These are phyloP conservation scores for Scutellaria minor DNA, from an alignment of 257 asterid genomes.

Conservation along the genomic window DNA sequence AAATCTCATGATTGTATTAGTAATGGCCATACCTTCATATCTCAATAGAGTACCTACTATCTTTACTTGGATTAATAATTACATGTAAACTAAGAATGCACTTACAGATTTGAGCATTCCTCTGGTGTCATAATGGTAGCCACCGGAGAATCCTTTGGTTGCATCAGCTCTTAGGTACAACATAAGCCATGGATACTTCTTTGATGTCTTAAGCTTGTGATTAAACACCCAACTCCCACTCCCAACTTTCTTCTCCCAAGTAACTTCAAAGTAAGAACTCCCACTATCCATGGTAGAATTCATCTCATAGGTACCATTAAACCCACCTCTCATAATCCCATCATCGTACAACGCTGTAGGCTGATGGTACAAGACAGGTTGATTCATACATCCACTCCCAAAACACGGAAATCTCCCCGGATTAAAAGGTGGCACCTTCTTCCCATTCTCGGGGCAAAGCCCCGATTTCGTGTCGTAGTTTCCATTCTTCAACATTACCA, in stretches of 20 bases:
- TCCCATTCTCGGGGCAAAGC: conserved; percentile 64
- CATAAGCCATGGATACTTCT: conserved; percentile 78
- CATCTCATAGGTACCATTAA: conserved; percentile 60
- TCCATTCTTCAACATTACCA: conserved; percentile 73
- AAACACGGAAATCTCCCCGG: conserved; percentile 71
- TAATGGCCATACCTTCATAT: no score
- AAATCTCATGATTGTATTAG: no score
- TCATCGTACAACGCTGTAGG: conserved; percentile 41
- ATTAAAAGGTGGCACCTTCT: conserved; percentile 51
- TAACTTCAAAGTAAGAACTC: conserved; percentile 56
- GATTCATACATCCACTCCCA: conserved; percentile 75
- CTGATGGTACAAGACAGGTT: conserved; percentile 50
- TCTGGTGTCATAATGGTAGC: conserved; percentile 75
- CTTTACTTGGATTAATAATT: no score
- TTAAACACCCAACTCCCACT: conserved; percentile 64
- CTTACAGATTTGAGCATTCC: conserved; percentile 56
- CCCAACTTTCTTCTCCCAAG: conserved; percentile 69
- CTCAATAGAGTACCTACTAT: no score
- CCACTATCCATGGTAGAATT: neutral
- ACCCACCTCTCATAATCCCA: conserved; percentile 55
- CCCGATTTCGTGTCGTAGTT: conserved; percentile 65
- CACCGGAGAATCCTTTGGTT: conserved; percentile 71
- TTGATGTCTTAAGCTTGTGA: conserved; percentile 65
- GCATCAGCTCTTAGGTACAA: conserved; percentile 78
- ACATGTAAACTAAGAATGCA: neutral